These are phyloP conservation scores for Pseudogymnoascus sp. DNA, from an alignment of 2,329 filamentous ascomycete species.

Conservation along the genomic window DNA sequence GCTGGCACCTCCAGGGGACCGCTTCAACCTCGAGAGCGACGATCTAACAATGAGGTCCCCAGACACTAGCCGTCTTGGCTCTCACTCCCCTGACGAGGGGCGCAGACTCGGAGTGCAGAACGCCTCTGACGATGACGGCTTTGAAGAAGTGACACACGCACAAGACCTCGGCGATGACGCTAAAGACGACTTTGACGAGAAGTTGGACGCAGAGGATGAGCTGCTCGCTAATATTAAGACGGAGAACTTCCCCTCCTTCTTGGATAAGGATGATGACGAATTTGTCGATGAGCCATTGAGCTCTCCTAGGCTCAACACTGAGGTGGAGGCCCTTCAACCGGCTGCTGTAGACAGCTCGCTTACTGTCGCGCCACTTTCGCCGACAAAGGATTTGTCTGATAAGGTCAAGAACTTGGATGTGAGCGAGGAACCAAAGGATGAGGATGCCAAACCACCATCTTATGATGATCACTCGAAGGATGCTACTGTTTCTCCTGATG, in stretches of 20 bases:
- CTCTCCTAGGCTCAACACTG: conserved; percentile 55
- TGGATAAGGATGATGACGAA: conserved; percentile 58
- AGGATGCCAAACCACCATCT: conserved; percentile 19
- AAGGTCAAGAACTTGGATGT: conserved; percentile 23
- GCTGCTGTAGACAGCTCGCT: conserved; percentile 48
- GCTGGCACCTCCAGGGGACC: conserved; percentile 40
- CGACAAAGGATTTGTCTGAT: conserved; percentile 34
- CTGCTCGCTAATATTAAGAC: conserved; percentile 31
- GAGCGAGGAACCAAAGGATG: conserved; percentile 21
- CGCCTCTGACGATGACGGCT: conserved; percentile 78
- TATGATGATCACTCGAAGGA: conserved; percentile 14
- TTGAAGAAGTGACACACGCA: conserved; percentile 72
- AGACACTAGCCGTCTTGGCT: conserved; percentile 34
- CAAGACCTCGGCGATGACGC: conserved; percentile 66
- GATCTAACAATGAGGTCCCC: conserved; percentile 51
- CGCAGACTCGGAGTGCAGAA: conserved; percentile 71
- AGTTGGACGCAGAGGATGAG: conserved; percentile 42
- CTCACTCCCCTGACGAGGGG: conserved; percentile 51
- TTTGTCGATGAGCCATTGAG: conserved; percentile 72
- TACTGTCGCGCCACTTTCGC: conserved; percentile 49
- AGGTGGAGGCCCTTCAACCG: conserved; percentile 46
- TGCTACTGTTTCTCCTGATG: conserved; percentile 10
- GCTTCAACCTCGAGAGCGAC: conserved; percentile 41
- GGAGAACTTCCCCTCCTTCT: conserved; percentile 32
- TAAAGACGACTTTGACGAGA: conserved; percentile 59